These are phyloP conservation scores for Cryptosporidium tyzzeri DNA, from an alignment of 169 alveolate species.

Conservation along the genomic window DNA sequence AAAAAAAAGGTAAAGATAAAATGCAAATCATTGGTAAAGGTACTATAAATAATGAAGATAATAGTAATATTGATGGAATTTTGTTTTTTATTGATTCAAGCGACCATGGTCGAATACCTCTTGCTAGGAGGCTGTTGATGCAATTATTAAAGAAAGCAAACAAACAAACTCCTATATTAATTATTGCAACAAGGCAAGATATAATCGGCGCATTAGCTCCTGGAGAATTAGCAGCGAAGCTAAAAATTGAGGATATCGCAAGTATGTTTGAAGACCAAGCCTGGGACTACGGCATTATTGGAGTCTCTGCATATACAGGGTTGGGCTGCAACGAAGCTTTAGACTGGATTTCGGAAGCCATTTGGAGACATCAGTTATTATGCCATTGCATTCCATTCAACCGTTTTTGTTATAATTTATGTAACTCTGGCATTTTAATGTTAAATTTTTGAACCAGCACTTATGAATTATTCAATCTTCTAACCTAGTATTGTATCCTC, in stretches of 20 bases:
- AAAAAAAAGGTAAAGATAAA: not conserved
- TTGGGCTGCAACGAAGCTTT: slow-evolving; percentile 63
- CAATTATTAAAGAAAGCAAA: slow-evolving; percentile 14
- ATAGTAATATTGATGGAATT: slow-evolving; percentile 37
- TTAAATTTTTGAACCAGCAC: not conserved
- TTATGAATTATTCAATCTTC: slow-evolving; percentile 8
- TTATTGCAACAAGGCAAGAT: slow-evolving; percentile 62
- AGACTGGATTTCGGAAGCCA: slow-evolving; percentile 64
- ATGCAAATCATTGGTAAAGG: not conserved
- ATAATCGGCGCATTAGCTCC: slow-evolving; percentile 43
- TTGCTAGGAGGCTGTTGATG: slow-evolving; percentile 32
- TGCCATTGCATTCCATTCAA: slow-evolving; percentile 64
- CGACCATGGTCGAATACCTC: slow-evolving; percentile 67
- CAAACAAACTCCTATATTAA: slow-evolving; percentile 10
- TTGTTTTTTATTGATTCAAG: slow-evolving; percentile 71
- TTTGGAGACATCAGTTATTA: slow-evolving; percentile 40
- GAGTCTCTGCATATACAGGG: slow-evolving; percentile 69
- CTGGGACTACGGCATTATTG: slow-evolving; percentile 27
- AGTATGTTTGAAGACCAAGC: not conserved
- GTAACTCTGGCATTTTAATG: not conserved
- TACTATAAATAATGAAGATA: not conserved
- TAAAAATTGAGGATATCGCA: slow-evolving; percentile 22
- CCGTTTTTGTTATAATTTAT: slow-evolving; percentile 39
- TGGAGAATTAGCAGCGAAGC: slow-evolving; percentile 14
- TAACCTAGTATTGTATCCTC: slow-evolving; percentile 73